Conservation (phyloP, 148 eudicot genomes). For the Spergularia bocconei region DNA sequence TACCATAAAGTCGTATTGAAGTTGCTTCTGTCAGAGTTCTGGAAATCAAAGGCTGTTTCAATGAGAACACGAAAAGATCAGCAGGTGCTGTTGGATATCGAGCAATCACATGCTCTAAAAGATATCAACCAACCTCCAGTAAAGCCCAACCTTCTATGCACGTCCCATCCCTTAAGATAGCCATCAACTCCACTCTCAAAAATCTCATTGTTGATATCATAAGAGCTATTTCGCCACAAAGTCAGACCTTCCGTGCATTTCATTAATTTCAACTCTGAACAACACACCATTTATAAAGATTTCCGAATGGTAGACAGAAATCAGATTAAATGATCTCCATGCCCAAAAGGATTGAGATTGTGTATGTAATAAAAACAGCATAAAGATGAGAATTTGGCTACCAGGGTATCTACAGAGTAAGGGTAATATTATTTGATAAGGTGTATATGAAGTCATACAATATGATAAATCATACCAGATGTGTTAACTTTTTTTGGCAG, state of each 20-base stretch:
- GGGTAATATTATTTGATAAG: background rate
- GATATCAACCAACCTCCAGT: slow-evolving; percentile 48
- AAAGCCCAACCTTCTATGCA: slow-evolving; percentile 38
- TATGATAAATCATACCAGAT: slow-evolving; percentile 7
- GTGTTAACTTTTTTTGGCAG: background rate
- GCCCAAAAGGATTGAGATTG: background rate
- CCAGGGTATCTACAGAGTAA: background rate
- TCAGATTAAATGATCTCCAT: background rate
- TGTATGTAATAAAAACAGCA: too few relatives aligned
- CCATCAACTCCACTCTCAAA: slow-evolving; percentile 44
- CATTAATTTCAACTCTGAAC: slow-evolving; percentile 51
- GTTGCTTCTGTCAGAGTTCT: slow-evolving; percentile 45
- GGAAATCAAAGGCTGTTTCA: slow-evolving; percentile 72
- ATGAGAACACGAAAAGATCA: slow-evolving; percentile 12
- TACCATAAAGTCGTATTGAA: slow-evolving; percentile 72
- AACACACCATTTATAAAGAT: background rate
- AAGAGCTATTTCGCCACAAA: slow-evolving; percentile 77
- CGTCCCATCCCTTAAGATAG: slow-evolving; percentile 19
- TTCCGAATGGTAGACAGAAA: background rate
- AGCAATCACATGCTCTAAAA: background rate
- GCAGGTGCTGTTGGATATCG: background rate
- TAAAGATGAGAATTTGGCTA: background rate
- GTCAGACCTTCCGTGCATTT: slow-evolving; percentile 49
- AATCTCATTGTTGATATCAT: slow-evolving; percentile 65
- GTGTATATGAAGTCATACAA: background rate